A percentile compares a stretch with the other conserved stretches of the same genome.
These are phyloP conservation scores for Tricholoma matsutake DNA, from an alignment of 768 basidiomycete species.

Conservation along the genomic window DNA sequence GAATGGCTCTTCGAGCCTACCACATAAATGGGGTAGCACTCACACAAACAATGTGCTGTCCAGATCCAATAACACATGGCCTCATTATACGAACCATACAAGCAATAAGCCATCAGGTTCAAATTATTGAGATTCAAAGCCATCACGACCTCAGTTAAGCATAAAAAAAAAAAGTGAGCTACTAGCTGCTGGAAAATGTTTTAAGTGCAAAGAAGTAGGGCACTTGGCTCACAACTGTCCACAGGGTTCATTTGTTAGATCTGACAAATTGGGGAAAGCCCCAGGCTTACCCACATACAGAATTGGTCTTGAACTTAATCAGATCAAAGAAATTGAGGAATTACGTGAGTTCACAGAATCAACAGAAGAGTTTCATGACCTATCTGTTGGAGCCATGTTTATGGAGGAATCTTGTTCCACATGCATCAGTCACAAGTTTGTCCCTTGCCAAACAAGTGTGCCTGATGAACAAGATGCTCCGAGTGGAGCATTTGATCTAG, in stretches of 20 bases:
- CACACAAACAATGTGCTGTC: not conserved
- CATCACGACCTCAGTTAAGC: not conserved
- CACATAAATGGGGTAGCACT: not conserved
- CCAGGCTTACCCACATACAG: no score
- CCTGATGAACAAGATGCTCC: no score
- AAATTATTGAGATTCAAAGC: not conserved
- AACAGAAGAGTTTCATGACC: not conserved
- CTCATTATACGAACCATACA: not conserved
- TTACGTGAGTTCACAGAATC: not conserved
- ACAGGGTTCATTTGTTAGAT: no score
- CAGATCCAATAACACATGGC: not conserved
- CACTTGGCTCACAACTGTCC: no score
- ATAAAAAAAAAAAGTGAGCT: no score
- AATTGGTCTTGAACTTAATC: no score
- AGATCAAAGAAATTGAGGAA: not conserved
- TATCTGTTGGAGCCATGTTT: not conserved
- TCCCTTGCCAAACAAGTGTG: not conserved
- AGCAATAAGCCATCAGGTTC: not conserved
- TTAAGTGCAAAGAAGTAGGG: no score
- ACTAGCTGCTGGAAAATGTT: no score
- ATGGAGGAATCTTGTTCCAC: not conserved
- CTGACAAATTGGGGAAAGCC: no score
- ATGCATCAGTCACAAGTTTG: not conserved
- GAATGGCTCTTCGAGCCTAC: not conserved
- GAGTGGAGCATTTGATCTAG: no score